A percentile compares a stretch with the other conserved stretches of the same genome.
Evolutionary conservation across 1,139 yeast species (phyloP).

Genomic region (Suhomyces atakaporum): DNA sequence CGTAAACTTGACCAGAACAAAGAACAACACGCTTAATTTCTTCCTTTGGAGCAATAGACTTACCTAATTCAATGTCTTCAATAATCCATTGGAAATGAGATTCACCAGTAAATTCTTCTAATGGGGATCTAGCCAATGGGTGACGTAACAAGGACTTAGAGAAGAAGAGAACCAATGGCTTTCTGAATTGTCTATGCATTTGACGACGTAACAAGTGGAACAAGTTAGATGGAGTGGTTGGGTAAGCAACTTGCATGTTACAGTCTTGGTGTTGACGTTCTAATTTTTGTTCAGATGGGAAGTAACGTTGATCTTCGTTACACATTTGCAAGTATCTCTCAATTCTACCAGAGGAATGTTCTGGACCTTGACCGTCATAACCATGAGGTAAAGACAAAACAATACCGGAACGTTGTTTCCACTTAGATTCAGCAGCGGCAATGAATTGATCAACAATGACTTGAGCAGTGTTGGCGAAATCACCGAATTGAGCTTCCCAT

Average conservation of each 20-base stretch:
- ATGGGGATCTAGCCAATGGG: constrained; percentile 89
- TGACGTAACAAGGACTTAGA: constrained; percentile 95
- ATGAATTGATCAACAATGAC: constrained; percentile 96
- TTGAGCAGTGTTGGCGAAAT: constrained; percentile 98
- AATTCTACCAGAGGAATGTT: constrained; percentile 96
- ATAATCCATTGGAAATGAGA: constrained; percentile 94
- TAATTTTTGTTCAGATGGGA: constrained; percentile 87
- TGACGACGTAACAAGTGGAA: constrained; percentile 98
- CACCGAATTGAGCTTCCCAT: constrained; percentile 99
- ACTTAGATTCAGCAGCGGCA: constrained; percentile 95
- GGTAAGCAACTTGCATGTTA: constrained; percentile 97
- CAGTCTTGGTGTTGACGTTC: constrained; percentile 98
- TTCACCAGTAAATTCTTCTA: constrained; percentile 86
- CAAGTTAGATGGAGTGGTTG: constrained; percentile 95
- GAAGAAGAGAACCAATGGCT: constrained; percentile 87
- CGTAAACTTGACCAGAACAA: constrained; percentile 91
- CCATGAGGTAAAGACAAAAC: constrained; percentile 98
- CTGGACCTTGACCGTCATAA: constrained; percentile 99
- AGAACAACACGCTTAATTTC: constrained; percentile 87
- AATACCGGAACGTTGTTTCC: constrained; percentile 98
- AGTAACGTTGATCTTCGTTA: constrained; percentile 92
- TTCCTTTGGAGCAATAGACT: constrained; percentile 70
- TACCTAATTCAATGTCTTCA: constrained; percentile 85
- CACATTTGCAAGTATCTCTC: constrained; percentile 96
- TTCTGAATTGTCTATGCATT: constrained; percentile 99